phyloP scores from a whole-genome alignment of 768 basidiomycete species.

The Suillus subaureus region DNA sequence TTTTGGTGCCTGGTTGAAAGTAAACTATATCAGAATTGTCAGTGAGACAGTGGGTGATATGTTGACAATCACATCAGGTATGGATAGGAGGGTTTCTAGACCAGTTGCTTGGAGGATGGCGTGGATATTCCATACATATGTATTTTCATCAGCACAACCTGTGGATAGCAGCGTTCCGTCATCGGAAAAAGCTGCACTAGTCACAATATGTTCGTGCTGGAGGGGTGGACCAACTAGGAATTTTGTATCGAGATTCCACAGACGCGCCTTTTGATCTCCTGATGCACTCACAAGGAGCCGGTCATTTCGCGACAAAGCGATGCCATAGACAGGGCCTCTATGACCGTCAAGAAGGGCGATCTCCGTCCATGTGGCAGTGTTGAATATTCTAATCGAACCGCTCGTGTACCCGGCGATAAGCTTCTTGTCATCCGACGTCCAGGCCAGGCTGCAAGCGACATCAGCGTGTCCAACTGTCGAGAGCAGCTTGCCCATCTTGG shows the following conservation, averaged over 20 bases:
- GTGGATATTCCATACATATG: background rate
- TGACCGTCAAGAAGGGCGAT: conserved; percentile 20
- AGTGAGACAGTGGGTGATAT: background rate
- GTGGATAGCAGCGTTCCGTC: conserved; percentile 21
- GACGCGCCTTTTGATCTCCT: conserved; percentile 30
- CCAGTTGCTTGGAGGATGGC: background rate
- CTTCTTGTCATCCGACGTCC: background rate
- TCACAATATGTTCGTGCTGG: conserved; percentile 31
- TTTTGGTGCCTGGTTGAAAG: background rate
- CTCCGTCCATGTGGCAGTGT: background rate
- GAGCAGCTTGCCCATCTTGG: conserved; percentile 22
- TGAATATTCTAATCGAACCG: background rate
- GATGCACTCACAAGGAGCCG: conserved; percentile 31
- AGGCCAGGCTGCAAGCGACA: background rate
- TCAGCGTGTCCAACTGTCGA: background rate
- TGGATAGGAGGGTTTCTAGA: background rate
- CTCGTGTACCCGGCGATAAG: background rate
- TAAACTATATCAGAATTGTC: background rate
- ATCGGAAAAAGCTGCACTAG: conserved; percentile 25
- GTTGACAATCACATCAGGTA: background rate
- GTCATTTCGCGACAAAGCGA: conserved; percentile 32
- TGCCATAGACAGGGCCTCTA: conserved; percentile 20
- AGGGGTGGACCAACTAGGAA: conserved; percentile 22
- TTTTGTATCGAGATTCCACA: conserved; percentile 29
- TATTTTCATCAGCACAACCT: background rate